phyloP scores from a whole-genome alignment of 2,329 filamentous ascomycete species.

The Alternaria postmessia region DNA sequence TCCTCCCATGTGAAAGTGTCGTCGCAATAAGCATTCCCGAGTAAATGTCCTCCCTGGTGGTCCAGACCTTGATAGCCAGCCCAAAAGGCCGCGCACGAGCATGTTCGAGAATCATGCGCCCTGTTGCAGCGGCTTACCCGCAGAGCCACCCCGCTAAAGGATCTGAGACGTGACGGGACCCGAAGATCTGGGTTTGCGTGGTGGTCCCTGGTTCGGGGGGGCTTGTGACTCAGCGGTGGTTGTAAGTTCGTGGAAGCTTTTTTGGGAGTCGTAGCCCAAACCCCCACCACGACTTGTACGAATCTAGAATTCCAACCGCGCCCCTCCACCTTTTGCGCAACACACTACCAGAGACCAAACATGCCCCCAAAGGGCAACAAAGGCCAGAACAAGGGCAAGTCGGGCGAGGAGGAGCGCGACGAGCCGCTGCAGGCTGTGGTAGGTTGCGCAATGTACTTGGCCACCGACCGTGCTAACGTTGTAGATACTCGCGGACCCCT shows the following conservation, averaged over 20 bases:
- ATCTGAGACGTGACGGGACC: conserved; percentile 31
- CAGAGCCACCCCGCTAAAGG: conserved; percentile 33
- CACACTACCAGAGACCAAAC: conserved; percentile 3
- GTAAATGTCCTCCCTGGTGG: conserved; percentile 27
- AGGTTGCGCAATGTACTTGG: conserved; percentile 40
- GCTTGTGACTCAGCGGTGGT: conserved; percentile 29
- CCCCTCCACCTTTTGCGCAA: conserved; percentile 15
- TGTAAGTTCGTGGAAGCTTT: conserved; percentile 20
- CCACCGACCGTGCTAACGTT: conserved; percentile 26
- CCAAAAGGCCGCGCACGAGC: conserved; percentile 29
- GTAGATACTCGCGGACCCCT: conserved; percentile 90
- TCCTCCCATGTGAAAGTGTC: conserved; percentile 23
- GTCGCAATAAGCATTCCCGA: conserved; percentile 49
- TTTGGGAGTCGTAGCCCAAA: conserved; percentile 12
- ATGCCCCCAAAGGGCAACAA: conserved; percentile 62
- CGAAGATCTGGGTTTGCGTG: conserved; percentile 25
- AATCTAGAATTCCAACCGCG: conserved; percentile 20
- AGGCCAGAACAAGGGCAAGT: conserved; percentile 50
- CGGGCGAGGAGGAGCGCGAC: conserved; percentile 65
- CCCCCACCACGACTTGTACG: conserved; percentile 20
- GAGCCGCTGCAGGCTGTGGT: conserved; percentile 71
- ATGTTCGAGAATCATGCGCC: conserved; percentile 22
- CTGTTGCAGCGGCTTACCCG: conserved; percentile 33
- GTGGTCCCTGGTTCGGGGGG: conserved; percentile 17
- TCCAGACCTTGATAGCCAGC: conserved; percentile 39